Percentiles rank a stretch among this genome's conserved stretches.
These are phyloP conservation scores for Trypanosoma vivax DNA, from an alignment of 208 protist genomes.

Conservation along the genomic window DNA sequence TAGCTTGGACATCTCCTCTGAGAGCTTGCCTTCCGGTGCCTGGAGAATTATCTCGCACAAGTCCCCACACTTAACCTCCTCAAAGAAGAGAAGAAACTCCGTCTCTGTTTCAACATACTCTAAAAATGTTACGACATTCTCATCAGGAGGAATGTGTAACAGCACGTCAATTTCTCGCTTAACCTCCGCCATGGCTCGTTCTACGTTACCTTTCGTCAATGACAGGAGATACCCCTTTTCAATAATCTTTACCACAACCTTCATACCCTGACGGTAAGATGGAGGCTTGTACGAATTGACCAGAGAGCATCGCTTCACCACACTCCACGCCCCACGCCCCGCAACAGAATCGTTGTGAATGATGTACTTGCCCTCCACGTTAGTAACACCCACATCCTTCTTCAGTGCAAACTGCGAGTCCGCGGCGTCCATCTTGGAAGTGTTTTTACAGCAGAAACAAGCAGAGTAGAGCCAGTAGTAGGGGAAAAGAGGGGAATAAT, in stretches of 20 bases:
- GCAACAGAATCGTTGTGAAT: constrained; percentile 76
- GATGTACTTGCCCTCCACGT: constrained; percentile 70
- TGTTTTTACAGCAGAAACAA: not conserved
- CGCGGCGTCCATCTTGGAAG: not conserved
- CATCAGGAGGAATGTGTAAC: constrained; percentile 78
- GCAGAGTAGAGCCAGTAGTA: not conserved
- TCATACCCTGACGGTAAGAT: constrained; percentile 61
- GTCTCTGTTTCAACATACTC: constrained; percentile 82
- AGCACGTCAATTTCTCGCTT: constrained; percentile 87
- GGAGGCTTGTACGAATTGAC: constrained; percentile 67
- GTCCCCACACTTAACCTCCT: constrained; percentile 80
- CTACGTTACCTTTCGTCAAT: constrained; percentile 77
- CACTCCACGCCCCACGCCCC: constrained; percentile 82
- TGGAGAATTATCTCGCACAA: constrained; percentile 87
- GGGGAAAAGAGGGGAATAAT: constrained; percentile 4
- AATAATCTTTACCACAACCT: constrained; percentile 88
- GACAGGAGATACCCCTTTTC: constrained; percentile 87
- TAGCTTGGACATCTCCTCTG: constrained; percentile 72
- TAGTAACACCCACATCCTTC: constrained; percentile 13
- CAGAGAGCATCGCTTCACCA: constrained; percentile 77
- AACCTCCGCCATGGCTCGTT: constrained; percentile 83
- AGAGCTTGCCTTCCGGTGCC: constrained; percentile 63
- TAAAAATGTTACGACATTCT: constrained; percentile 86
- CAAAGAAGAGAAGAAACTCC: constrained; percentile 85
- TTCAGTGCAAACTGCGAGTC: not conserved